These are phyloP conservation scores for Zoysia matrella DNA, from an alignment of 202 grass and related monocot genomes.

Conservation along the genomic window DNA sequence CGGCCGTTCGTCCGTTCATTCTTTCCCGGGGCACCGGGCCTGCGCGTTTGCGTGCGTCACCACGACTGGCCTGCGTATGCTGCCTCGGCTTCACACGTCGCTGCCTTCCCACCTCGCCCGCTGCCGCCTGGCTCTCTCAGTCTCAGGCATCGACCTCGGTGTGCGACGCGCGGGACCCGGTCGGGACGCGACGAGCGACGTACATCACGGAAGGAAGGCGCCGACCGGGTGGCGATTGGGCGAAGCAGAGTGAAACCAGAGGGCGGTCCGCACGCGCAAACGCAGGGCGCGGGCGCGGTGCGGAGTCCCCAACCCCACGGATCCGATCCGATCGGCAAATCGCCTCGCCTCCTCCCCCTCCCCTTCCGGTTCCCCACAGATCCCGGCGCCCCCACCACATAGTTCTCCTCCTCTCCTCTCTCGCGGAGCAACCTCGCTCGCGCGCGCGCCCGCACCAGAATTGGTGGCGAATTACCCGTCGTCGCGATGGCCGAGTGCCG, in stretches of 20 bases:
- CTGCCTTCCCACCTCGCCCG: neutral
- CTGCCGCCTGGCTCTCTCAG: neutral
- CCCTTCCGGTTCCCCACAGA: slow-evolving; percentile 33
- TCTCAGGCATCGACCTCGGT: no score
- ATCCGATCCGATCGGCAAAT: slow-evolving; percentile 47
- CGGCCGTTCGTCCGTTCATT: no score
- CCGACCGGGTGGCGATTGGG: no score
- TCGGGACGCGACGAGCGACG: no score
- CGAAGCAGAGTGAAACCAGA: no score
- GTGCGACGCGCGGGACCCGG: neutral
- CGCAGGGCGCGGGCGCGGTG: neutral
- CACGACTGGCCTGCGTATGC: neutral
- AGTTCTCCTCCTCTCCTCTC: neutral
- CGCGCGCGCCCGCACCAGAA: neutral
- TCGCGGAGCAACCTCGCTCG: neutral
- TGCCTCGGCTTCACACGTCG: no score
- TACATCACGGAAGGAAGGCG: no score
- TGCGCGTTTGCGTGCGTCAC: no score
- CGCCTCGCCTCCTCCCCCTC: neutral
- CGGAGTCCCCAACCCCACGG: slow-evolving; percentile 38
- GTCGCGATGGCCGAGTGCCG: slow-evolving; percentile 85
- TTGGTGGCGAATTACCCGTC: neutral
- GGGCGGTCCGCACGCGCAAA: neutral
- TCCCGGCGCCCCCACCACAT: slow-evolving; percentile 47
- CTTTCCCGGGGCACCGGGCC: no score